Percentiles rank a stretch among this genome's conserved stretches.
These are phyloP conservation scores for Globisporangium spiculum DNA, from an alignment of 352 stramenopile species.

Conservation along the genomic window DNA sequence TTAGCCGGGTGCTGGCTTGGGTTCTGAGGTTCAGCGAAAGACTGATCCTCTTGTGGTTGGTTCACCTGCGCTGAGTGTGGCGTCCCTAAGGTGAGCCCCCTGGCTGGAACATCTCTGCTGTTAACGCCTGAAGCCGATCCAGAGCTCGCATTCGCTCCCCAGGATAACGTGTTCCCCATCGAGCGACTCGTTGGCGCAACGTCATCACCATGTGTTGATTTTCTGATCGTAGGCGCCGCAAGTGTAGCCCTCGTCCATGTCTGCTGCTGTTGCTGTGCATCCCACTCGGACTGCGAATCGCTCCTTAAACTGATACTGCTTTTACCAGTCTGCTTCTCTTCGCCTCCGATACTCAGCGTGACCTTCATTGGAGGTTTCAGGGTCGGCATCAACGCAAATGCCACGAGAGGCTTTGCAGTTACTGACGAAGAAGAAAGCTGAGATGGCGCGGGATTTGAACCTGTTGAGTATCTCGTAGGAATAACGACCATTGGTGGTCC, in stretches of 20 bases:
- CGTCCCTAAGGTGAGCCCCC: background rate
- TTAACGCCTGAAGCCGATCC: background rate
- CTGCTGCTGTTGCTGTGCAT: background rate
- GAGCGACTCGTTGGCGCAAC: background rate
- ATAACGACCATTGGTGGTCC: background rate
- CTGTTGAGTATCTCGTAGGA: background rate
- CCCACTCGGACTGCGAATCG: background rate
- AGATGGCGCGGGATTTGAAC: background rate
- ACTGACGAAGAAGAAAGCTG: background rate
- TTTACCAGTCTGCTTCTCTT: background rate
- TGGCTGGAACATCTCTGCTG: background rate
- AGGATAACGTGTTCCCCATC: background rate
- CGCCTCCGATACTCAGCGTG: conserved; percentile 6
- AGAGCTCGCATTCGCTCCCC: background rate
- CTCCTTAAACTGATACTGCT: background rate
- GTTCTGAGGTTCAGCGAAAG: background rate
- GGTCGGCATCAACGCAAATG: conserved; percentile 5
- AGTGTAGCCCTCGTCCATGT: background rate
- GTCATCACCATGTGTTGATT: background rate
- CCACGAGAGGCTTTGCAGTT: background rate
- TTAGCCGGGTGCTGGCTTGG: background rate
- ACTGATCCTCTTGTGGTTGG: background rate
- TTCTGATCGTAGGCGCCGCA: background rate
- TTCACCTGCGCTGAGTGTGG: background rate
- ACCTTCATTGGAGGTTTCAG: conserved; percentile 9